Evolutionary conservation across 2,329 filamentous ascomycete genomes (phyloP).

Genomic region (Dactylellina cionopaga): DNA sequence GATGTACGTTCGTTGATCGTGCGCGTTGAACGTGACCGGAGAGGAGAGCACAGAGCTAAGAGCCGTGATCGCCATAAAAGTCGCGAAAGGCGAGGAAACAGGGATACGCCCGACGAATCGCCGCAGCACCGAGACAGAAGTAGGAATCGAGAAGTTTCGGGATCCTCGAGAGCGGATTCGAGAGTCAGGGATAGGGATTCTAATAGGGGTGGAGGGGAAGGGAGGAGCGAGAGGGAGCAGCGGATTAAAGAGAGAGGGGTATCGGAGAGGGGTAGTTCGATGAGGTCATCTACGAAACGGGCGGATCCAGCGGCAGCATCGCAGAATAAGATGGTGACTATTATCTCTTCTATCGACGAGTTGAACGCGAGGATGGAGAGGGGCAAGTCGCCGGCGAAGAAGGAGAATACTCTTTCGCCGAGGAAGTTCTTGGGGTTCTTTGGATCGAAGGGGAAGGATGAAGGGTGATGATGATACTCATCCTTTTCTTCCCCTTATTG

Average conservation of each 20-base stretch:
- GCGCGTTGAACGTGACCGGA: slow-evolving; percentile 44
- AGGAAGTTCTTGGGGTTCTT: slow-evolving; percentile 51
- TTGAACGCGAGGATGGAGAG: slow-evolving; percentile 50
- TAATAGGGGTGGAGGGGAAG: no score
- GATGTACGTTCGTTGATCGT: slow-evolving; percentile 51
- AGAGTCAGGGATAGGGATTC: slow-evolving; percentile 16
- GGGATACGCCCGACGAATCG: slow-evolving; percentile 38
- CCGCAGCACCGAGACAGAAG: slow-evolving; percentile 40
- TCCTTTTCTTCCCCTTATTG: slow-evolving; percentile 1
- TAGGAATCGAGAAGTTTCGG: slow-evolving; percentile 26
- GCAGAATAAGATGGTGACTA: slow-evolving; percentile 46
- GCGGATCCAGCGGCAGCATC: slow-evolving; percentile 15
- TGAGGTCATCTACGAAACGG: slow-evolving; percentile 28
- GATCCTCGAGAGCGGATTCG: slow-evolving; percentile 18
- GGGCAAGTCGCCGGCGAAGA: slow-evolving; percentile 44
- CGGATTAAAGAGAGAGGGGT: slow-evolving; percentile 16
- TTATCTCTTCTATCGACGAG: slow-evolving; percentile 49
- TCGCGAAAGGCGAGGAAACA: slow-evolving; percentile 42
- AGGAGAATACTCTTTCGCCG: slow-evolving; percentile 50
- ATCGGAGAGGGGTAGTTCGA: slow-evolving; percentile 35
- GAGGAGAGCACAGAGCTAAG: slow-evolving; percentile 42
- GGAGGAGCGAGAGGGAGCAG: slow-evolving; percentile 1
- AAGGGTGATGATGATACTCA: slow-evolving; percentile 11
- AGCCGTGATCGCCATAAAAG: slow-evolving; percentile 50
- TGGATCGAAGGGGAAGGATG: slow-evolving; percentile 38